These are phyloP conservation scores for Auriscalpium microsporum DNA, from an alignment of 768 basidiomycete genomes.

Conservation along the genomic window DNA sequence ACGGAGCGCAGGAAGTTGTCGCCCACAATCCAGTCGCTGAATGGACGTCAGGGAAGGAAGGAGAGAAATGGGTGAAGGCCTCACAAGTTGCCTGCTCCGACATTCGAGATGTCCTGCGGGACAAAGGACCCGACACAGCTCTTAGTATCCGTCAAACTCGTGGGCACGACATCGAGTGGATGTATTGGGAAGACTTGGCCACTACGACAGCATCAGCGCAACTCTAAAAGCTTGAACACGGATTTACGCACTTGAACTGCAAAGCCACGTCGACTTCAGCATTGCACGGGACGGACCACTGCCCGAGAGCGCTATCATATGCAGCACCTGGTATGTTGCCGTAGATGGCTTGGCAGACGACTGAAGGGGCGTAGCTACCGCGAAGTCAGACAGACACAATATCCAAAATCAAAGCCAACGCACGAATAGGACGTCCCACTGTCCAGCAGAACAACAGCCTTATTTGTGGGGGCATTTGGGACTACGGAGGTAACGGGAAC, in stretches of 20 bases:
- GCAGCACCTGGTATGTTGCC: conserved; percentile 52
- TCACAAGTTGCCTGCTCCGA: conserved; percentile 57
- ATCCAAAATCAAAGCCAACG: conserved; percentile 19
- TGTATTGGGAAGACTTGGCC: conserved; percentile 71
- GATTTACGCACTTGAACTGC: conserved; percentile 55
- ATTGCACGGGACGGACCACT: conserved; percentile 70
- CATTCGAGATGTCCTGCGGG: conserved; percentile 43
- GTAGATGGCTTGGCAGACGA: conserved; percentile 64
- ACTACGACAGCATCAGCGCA: conserved; percentile 26
- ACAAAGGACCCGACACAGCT: conserved; percentile 72
- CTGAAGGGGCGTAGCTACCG: conserved; percentile 58
- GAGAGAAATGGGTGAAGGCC: neutral
- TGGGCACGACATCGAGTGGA: conserved; percentile 65
- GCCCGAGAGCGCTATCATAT: conserved; percentile 41
- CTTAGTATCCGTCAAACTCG: conserved; percentile 32
- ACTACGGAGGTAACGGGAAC: conserved; percentile 48
- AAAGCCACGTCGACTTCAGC: conserved; percentile 72
- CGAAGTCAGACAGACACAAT: conserved; percentile 1
- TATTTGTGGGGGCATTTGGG: conserved; percentile 49
- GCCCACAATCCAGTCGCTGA: conserved; percentile 75
- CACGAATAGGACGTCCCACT: conserved; percentile 79
- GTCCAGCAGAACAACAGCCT: conserved; percentile 71
- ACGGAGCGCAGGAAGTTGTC: conserved; percentile 78
- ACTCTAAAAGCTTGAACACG: neutral
- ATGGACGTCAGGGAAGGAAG: neutral